Evolutionary conservation across 768 basidiomycete genomes (phyloP).

Genomic region (Rhizopogon roseolus): DNA sequence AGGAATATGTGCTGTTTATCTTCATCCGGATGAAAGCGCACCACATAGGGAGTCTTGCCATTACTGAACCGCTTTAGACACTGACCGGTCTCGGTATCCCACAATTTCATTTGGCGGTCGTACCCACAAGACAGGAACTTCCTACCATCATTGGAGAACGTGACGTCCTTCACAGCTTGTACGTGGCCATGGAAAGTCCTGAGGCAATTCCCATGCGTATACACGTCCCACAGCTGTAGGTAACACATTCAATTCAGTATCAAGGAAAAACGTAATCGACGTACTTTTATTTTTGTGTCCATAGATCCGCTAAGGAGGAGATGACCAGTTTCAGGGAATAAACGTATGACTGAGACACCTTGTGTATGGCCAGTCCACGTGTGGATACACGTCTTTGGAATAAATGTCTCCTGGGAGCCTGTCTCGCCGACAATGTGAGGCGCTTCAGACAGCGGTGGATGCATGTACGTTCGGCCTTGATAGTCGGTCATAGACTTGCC

Average conservation of each 20-base stretch:
- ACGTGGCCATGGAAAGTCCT: constrained; percentile 96
- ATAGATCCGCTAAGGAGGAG: constrained; percentile 90
- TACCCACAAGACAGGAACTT: constrained; percentile 90
- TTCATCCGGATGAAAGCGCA: constrained; percentile 92
- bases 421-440: constrained; percentile 75
- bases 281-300: constrained; percentile 97
- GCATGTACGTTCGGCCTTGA: constrained; percentile 97
- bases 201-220: constrained; percentile 93
- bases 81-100: constrained; percentile 99
- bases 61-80: constrained; percentile 96
- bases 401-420: constrained; percentile 86
- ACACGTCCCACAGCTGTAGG: constrained; percentile 93
- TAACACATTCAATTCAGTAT: constrained; percentile 1
- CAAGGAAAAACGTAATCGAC: constrained; percentile 7
- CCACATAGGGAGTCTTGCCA: constrained; percentile 94
- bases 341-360: constrained; percentile 89
- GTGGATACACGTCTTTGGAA: constrained; percentile 93
- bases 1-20: constrained; percentile 96
- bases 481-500: constrained; percentile 97
- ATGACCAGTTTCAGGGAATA: constrained; percentile 92
- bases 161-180: constrained; percentile 94
- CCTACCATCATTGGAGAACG: constrained; percentile 90
- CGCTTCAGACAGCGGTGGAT: constrained; percentile 84
- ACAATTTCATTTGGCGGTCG: constrained; percentile 96
- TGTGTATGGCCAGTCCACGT: constrained; percentile 99